phyloP scores from a whole-genome alignment of 306 rosid species.

The Hippophae tibetana region DNA sequence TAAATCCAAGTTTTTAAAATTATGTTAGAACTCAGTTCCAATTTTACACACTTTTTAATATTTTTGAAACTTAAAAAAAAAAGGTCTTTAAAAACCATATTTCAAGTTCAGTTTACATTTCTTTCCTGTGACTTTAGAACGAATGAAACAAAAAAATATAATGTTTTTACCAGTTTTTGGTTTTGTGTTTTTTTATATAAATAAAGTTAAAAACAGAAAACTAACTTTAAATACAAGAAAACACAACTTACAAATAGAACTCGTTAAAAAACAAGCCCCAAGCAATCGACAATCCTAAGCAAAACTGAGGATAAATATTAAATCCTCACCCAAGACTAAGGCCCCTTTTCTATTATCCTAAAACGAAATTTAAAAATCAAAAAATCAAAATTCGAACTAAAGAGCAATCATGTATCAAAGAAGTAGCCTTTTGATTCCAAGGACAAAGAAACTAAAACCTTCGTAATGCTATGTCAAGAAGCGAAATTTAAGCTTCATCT shows the following conservation, averaged over 20 bases:
- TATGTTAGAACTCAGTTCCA: too few relatives aligned
- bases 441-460: background rate
- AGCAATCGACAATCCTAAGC: background rate
- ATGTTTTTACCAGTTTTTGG: too few relatives aligned
- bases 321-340: background rate
- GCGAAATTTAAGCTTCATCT: background rate
- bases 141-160: too few relatives aligned
- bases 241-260: too few relatives aligned
- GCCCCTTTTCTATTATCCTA: background rate
- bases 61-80: background rate
- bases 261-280: too few relatives aligned
- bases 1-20: too few relatives aligned
- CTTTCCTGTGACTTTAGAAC: too few relatives aligned
- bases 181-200: too few relatives aligned
- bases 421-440: background rate
- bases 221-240: too few relatives aligned
- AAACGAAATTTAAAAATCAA: background rate
- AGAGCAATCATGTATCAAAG: background rate
- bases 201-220: too few relatives aligned
- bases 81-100: background rate
- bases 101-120: too few relatives aligned
- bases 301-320: background rate
- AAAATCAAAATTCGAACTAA: background rate
- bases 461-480: background rate
- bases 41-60: background rate